Conservation (phyloP, 768 basidiomycete species). For the Boletus bicolor region DNA sequence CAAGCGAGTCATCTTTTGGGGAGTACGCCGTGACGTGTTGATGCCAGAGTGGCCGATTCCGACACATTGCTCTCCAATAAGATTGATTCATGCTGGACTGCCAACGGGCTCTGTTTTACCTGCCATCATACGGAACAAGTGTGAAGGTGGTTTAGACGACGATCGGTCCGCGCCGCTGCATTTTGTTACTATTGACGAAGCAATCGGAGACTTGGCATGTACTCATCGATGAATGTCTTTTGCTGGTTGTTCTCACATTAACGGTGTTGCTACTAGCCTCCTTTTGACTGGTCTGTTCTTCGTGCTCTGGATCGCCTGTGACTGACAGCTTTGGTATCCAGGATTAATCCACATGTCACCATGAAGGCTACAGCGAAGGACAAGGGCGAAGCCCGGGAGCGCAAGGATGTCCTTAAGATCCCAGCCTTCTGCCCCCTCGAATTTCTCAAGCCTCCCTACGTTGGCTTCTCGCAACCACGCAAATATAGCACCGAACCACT, state of each 20-base stretch:
- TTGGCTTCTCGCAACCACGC: constrained; percentile 47
- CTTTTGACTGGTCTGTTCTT: constrained; percentile 61
- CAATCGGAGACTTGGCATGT: constrained; percentile 67
- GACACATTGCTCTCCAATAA: constrained; percentile 46
- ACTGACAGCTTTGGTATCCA: constrained; percentile 22
- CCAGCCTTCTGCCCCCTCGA: constrained; percentile 41
- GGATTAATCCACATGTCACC: constrained; percentile 55
- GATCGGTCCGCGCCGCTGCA: constrained; percentile 57
- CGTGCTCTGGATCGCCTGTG: background rate
- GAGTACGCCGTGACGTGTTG: constrained; percentile 52
- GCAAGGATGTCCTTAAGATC: constrained; percentile 40
- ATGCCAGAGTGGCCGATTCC: constrained; percentile 66
- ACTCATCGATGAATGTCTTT: constrained; percentile 5
- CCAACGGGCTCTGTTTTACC: constrained; percentile 42
- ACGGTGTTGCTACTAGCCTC: constrained; percentile 39
- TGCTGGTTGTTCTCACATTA: constrained; percentile 3
- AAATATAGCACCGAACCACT: constrained; percentile 43
- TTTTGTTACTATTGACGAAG: constrained; percentile 58
- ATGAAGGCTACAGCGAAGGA: constrained; percentile 35
- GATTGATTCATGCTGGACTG: constrained; percentile 36
- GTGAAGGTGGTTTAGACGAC: constrained; percentile 24
- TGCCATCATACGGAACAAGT: constrained; percentile 44
- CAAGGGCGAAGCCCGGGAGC: constrained; percentile 32
- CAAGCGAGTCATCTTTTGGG: constrained; percentile 65
- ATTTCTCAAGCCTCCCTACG: constrained; percentile 16